phyloP scores from a whole-genome alignment of 768 basidiomycete genomes.

The Cyclocybe aegerita region DNA sequence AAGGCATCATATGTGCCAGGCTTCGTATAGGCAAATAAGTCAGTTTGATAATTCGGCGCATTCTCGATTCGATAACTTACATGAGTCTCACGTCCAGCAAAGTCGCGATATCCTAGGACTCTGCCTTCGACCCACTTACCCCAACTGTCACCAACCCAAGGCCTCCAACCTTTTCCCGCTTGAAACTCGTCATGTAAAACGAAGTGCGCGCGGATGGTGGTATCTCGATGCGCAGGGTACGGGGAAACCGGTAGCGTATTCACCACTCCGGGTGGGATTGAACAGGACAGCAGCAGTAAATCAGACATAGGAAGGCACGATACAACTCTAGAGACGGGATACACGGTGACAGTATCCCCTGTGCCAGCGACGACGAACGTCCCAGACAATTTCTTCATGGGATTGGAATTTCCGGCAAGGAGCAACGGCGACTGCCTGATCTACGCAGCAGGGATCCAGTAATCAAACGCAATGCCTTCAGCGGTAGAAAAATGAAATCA shows the following conservation, averaged over 20 bases:
- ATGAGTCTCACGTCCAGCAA: constrained; percentile 55
- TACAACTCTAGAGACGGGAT: constrained; percentile 43
- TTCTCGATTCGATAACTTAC: constrained; percentile 27
- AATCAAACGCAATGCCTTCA: not conserved
- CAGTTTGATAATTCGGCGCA: not conserved
- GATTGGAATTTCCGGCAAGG: constrained; percentile 7
- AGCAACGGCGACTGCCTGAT: constrained; percentile 28
- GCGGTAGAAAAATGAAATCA: constrained; percentile 16
- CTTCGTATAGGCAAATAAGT: constrained; percentile 25
- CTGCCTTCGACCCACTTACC: constrained; percentile 51
- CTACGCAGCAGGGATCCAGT: constrained; percentile 14
- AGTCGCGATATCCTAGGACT: constrained; percentile 59
- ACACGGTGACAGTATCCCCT: constrained; percentile 27
- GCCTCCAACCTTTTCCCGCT: constrained; percentile 39
- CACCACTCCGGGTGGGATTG: constrained; percentile 23
- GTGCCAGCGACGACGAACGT: constrained; percentile 45
- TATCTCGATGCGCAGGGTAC: constrained; percentile 51
- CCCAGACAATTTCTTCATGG: constrained; percentile 27
- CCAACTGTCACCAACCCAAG: constrained; percentile 55
- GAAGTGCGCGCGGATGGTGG: constrained; percentile 52
- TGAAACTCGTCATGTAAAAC: constrained; percentile 41
- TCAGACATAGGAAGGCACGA: constrained; percentile 63
- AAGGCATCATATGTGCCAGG: constrained; percentile 71
- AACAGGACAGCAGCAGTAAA: constrained; percentile 44
- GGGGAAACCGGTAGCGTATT: constrained; percentile 59